phyloP scores from a whole-genome alignment of 768 basidiomycete species.

The Lactarius hatsudake region DNA sequence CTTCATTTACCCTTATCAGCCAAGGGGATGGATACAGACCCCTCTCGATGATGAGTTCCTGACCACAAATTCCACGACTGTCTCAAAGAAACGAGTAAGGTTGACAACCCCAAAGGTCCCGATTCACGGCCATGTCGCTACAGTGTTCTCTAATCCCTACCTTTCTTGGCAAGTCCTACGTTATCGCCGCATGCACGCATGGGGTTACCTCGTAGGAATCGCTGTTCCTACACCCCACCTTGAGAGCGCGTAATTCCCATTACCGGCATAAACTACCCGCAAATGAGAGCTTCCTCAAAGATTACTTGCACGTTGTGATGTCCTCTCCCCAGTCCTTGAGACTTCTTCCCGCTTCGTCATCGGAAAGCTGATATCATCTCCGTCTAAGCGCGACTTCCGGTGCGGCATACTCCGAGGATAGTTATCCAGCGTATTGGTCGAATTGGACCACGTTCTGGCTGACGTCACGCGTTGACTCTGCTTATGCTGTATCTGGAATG shows the following conservation, averaged over 20 bases:
- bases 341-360: constrained; percentile 19
- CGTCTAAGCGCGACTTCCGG: constrained; percentile 18
- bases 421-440: background rate
- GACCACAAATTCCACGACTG: background rate
- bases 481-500: constrained; percentile 7
- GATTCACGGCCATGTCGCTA: constrained; percentile 24
- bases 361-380: constrained; percentile 24
- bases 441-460: constrained; percentile 23
- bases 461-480: constrained; percentile 18
- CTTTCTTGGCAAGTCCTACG: constrained; percentile 12
- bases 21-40: background rate
- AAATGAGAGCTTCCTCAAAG: constrained; percentile 17
- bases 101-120: constrained; percentile 11
- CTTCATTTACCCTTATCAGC: background rate
- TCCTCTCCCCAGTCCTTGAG: constrained; percentile 1
- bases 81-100: constrained; percentile 7
- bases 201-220: constrained; percentile 9
- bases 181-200: constrained; percentile 21
- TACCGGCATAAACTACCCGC: constrained; percentile 12
- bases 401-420: constrained; percentile 15
- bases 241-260: constrained; percentile 3
- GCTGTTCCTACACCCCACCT: constrained; percentile 8
- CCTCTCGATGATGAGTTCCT: constrained; percentile 6
- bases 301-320: constrained; percentile 23
- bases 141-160: constrained; percentile 12